These are phyloP conservation scores for Tylopilus intermedius DNA, from an alignment of 768 basidiomycete genomes.

Conservation along the genomic window DNA sequence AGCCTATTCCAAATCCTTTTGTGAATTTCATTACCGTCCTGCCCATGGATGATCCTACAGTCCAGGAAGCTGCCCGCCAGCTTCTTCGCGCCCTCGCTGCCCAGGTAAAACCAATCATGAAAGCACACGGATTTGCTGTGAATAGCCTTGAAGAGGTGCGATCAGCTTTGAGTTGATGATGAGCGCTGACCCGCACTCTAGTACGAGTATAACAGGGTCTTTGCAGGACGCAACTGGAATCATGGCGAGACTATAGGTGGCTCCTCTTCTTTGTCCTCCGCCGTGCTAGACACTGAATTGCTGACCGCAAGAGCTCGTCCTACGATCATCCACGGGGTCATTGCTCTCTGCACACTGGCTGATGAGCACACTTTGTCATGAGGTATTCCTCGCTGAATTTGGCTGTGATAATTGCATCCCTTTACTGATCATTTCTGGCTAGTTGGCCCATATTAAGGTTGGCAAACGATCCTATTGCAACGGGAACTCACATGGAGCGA, in stretches of 20 bases:
- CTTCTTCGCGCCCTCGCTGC: slow-evolving; percentile 75
- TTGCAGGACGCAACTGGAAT: slow-evolving; percentile 84
- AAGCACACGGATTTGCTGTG: slow-evolving; percentile 65
- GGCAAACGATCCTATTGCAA: not conserved
- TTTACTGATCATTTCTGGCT: slow-evolving; percentile 6
- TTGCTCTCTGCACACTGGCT: slow-evolving; percentile 63
- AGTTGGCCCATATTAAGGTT: slow-evolving; percentile 85
- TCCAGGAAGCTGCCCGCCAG: slow-evolving; percentile 63
- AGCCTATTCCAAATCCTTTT: slow-evolving; percentile 68
- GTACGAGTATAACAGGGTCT: slow-evolving; percentile 77
- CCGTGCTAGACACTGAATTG: not conserved
- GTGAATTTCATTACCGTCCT: slow-evolving; percentile 73
- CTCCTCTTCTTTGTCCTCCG: not conserved
- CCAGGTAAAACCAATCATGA: slow-evolving; percentile 82
- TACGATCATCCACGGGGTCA: slow-evolving; percentile 55
- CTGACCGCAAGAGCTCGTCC: slow-evolving; percentile 57
- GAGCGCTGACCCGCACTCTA: slow-evolving; percentile 24
- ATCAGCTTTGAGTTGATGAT: not conserved
- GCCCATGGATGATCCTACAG: slow-evolving; percentile 35
- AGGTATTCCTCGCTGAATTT: slow-evolving; percentile 43
- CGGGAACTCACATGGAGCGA: not conserved
- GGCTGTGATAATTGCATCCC: not conserved
- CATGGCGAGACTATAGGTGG: slow-evolving; percentile 73
- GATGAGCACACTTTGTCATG: slow-evolving; percentile 78
- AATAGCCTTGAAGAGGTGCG: slow-evolving; percentile 80